Evolutionary conservation across 768 basidiomycete species (phyloP).

Genomic region (Termitomyces sp.): DNA sequence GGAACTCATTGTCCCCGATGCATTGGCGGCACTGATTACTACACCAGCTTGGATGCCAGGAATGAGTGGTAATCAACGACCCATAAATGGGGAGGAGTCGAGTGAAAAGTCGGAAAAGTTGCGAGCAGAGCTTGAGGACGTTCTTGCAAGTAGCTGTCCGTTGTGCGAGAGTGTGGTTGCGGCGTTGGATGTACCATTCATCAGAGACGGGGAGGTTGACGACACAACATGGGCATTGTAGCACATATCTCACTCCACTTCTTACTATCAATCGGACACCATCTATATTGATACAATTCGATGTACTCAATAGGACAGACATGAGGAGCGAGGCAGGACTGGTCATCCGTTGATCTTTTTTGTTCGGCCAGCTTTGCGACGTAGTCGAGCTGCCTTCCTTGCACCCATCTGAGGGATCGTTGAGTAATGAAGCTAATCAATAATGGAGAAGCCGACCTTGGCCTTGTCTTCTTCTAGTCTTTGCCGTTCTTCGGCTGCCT

Average conservation of each 20-base stretch:
- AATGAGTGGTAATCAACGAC: slow-evolving; percentile 49
- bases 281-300: slow-evolving; percentile 6
- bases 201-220: slow-evolving; percentile 72
- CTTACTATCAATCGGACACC: slow-evolving; percentile 5
- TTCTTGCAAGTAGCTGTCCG: slow-evolving; percentile 87
- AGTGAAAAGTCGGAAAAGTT: slow-evolving; percentile 67
- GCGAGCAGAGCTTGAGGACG: slow-evolving; percentile 80
- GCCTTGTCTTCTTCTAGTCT: slow-evolving; percentile 63
- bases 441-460: slow-evolving; percentile 35
- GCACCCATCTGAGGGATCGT: slow-evolving; percentile 63
- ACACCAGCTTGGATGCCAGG: slow-evolving; percentile 75
- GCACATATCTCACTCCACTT: slow-evolving; percentile 2
- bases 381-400: slow-evolving; percentile 66
- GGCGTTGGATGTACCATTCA: slow-evolving; percentile 84
- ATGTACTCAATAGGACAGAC: slow-evolving; percentile 7
- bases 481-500: slow-evolving; percentile 65
- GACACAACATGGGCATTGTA: slow-evolving; percentile 77
- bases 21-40: slow-evolving; percentile 79
- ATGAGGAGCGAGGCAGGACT: background rate
- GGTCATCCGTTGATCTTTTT: slow-evolving; percentile 77
- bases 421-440: background rate
- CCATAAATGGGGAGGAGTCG: slow-evolving; percentile 44
- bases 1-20: slow-evolving; percentile 92
- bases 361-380: slow-evolving; percentile 66
- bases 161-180: slow-evolving; percentile 88